Evolutionary conservation across 345 rosid genomes (phyloP), one percentile per base, ranked within the genome.

Genomic region (Abelmoschus esculentus): DNA sequence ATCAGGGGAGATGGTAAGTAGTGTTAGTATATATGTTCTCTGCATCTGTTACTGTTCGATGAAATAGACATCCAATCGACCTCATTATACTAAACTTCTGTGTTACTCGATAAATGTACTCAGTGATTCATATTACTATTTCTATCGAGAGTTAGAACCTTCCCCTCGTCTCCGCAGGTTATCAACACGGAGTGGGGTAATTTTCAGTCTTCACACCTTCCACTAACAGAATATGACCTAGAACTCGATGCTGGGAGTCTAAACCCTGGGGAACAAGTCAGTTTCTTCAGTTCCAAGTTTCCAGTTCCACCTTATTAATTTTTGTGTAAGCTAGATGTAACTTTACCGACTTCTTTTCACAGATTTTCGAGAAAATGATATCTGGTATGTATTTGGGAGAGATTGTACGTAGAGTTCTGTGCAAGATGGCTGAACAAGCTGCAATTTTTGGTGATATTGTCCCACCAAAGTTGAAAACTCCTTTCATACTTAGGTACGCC

Each of bases 361-460:
- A 88, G 93, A 84, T 84, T 70, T 88, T 86, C 70, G 93, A 90
- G 67, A 86, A 90, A 79, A 64, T 79, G 0, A 86, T 88, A 44
- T 90, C 96, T 70, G 96, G 96, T 46, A 90, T 88, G 96, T 90
- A 90, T 74, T 83, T 90, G 75, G 93, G 93, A 67, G 96, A 90
- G 72, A 83, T 88, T 55, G 78, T 86, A 46, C 87, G 90, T 44
- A 75, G 90, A 71, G 90, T 85, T 72, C 59, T 88, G 71, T 75
- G 77, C 67, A 83, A 74, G 75, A 82, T 88, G 83, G 93, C 93
- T 19, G 86, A 88, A 77, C 90, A 90, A 80, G 87, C 91, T 71
- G 83, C 63, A 65, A 78, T 90, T 71, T 90, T 90, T 74, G 93
- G 93, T 19, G 87, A 85, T 67, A 59, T 72, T 10, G 78, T 88